Evolutionary conservation across 129 eudicot genomes (phyloP).

Genomic region (Arctium minus): DNA sequence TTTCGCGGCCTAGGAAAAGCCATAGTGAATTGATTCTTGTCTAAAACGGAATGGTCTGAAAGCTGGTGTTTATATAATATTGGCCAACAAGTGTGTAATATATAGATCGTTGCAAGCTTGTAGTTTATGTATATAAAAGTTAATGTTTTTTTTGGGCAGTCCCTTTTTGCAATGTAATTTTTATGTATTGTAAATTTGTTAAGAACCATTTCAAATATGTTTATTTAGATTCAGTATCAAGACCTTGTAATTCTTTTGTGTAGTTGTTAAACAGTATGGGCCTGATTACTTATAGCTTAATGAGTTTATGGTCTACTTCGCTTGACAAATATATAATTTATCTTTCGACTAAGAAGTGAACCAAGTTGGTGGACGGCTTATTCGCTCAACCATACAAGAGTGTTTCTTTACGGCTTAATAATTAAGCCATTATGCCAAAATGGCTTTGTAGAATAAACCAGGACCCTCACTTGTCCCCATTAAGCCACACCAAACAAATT

Average conservation of each 20-base stretch:
- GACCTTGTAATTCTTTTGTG: neutral
- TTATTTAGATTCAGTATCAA: neutral
- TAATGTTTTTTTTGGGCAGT: neutral
- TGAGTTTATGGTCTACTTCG: neutral
- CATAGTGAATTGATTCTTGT: neutral
- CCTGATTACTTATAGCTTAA: neutral
- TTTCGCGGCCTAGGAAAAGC: neutral
- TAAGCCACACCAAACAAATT: neutral
- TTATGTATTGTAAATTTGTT: neutral
- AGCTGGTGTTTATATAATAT: neutral
- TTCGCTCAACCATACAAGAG: neutral
- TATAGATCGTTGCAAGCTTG: neutral
- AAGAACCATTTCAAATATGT: neutral
- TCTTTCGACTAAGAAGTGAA: no score
- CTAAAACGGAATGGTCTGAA: neutral
- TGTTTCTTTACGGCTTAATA: neutral
- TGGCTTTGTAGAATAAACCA: neutral
- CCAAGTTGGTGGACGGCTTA: neutral
- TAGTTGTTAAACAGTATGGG: neutral
- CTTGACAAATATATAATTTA: no score
- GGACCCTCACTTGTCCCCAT: neutral
- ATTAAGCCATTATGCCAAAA: neutral
- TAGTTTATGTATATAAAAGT: neutral
- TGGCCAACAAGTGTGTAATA: neutral
- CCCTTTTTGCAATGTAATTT: neutral